A percentile compares a stretch with the other conserved stretches of the same genome.
Evolutionary conservation across 371 early-diverging fungal genomes (phyloP).

Genomic region (Rhizomucor pusillus): DNA sequence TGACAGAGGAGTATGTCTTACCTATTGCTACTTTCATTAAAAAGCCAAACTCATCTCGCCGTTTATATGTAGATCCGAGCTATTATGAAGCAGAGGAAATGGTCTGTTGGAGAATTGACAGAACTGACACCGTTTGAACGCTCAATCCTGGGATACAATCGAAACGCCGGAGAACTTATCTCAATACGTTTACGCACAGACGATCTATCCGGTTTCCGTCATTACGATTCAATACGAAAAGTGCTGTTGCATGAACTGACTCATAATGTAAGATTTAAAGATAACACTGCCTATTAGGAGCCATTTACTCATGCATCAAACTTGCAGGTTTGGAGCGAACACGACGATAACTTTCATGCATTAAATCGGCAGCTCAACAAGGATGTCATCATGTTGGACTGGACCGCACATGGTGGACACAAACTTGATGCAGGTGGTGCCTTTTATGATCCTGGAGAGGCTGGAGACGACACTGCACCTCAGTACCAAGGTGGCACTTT

Average conservation of each 20-base stretch:
- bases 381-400: conserved; percentile 66
- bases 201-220: conserved; percentile 84
- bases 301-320: not conserved
- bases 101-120: conserved; percentile 75
- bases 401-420: conserved; percentile 58
- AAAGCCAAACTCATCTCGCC: not conserved
- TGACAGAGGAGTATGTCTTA: conserved; percentile 55
- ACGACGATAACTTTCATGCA: conserved; percentile 80
- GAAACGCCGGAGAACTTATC: conserved; percentile 80
- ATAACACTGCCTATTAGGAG: not conserved
- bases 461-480: conserved; percentile 15
- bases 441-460: conserved; percentile 42
- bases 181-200: conserved; percentile 85
- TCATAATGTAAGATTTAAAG: conserved; percentile 57
- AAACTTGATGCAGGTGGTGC: conserved; percentile 27
- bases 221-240: conserved; percentile 68
- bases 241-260: conserved; percentile 89
- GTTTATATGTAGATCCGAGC: conserved; percentile 43
- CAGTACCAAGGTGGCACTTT: conserved; percentile 32
- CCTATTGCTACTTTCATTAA: too few relatives aligned
- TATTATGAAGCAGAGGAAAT: conserved; percentile 75
- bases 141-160: conserved; percentile 84
- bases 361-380: conserved; percentile 78
- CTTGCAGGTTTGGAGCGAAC: conserved; percentile 66
- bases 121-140: conserved; percentile 82